A percentile compares a stretch with the other conserved stretches of the same genome.
Conservation (phyloP, 2,329 filamentous ascomycete genomes). For the Botrytis paeoniae region DNA sequence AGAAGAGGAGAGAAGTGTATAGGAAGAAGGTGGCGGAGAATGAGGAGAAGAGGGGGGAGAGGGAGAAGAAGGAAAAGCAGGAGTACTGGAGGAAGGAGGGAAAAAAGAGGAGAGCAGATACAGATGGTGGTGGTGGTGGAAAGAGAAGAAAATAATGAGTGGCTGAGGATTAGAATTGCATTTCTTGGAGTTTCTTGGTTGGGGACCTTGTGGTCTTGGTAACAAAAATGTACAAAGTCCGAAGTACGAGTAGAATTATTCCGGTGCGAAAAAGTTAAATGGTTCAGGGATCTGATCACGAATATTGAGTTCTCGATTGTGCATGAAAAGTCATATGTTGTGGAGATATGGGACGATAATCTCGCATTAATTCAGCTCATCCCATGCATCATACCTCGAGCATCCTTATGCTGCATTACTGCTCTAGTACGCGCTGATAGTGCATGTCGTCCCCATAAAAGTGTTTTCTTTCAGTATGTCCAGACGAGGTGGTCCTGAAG, state of each 20-base stretch:
- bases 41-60: constrained; percentile 77
- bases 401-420: background rate
- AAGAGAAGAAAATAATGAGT: constrained; percentile 31
- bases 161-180: background rate
- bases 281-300: background rate
- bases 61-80: constrained; percentile 88
- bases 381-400: background rate
- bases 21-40: constrained; percentile 78
- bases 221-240: constrained; percentile 2
- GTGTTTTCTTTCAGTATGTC: background rate
- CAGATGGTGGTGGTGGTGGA: constrained; percentile 46
- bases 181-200: constrained; percentile 12
- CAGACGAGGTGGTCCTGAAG: background rate
- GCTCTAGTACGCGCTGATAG: background rate
- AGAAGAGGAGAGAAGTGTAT: constrained; percentile 78
- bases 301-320: background rate
- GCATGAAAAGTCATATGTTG: background rate
- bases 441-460: background rate
- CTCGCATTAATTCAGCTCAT: background rate
- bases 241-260: background rate
- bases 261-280: background rate
- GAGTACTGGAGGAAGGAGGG: constrained; percentile 93
- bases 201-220: background rate
- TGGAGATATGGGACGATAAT: background rate
- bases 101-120: constrained; percentile 64